Evolutionary conservation across 495 filamentous ascomycete genomes (phyloP).

Genomic region (Aspergillus campestris): DNA sequence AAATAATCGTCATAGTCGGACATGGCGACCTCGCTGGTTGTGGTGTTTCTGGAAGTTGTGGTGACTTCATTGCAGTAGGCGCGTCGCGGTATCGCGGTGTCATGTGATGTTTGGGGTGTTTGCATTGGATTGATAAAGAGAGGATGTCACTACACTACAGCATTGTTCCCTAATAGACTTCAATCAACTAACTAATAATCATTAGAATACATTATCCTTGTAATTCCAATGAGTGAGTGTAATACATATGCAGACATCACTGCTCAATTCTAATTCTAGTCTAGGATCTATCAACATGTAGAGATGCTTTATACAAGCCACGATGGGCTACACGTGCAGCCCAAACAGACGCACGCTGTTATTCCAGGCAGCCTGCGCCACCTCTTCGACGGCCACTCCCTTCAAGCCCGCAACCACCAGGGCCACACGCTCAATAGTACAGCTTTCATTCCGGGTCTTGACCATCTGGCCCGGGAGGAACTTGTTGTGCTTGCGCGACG

Average conservation of each 20-base stretch:
- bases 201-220: too few species aligned
- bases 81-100: conserved; percentile 14
- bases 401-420: conserved; percentile 24
- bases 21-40: conserved; percentile 8
- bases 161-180: too few species aligned
- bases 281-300: too few species aligned
- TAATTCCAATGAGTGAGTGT: too few species aligned
- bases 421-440: conserved; percentile 21
- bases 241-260: too few species aligned
- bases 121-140: conserved; percentile 3
- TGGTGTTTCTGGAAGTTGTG: too few species aligned
- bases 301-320: too few species aligned
- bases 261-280: too few species aligned
- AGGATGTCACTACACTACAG: too few species aligned
- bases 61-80: neutral
- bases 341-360: conserved; percentile 28
- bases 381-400: conserved; percentile 16
- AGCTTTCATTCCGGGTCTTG: conserved; percentile 25
- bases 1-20: conserved; percentile 15
- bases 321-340: neutral
- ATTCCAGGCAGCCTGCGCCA: conserved; percentile 19
- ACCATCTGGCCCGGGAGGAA: conserved; percentile 24
- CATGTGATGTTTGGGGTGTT: conserved; percentile 9
- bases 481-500: conserved; percentile 19
- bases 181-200: too few species aligned